Evolutionary conservation across 768 basidiomycete species (phyloP).

Genomic region (Suillus weaverae): DNA sequence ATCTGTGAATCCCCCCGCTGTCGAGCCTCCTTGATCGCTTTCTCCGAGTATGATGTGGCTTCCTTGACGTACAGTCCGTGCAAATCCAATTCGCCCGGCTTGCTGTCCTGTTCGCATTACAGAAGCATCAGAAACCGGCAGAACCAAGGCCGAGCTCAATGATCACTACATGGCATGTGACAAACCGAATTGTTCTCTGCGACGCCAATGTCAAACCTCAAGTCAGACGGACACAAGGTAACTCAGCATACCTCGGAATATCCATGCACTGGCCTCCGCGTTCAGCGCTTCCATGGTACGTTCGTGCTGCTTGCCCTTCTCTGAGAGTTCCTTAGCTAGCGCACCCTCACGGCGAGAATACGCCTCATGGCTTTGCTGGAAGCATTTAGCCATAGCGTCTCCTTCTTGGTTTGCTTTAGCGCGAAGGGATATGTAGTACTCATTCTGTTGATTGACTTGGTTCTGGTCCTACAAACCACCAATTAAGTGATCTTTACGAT

Average conservation of each 20-base stretch:
- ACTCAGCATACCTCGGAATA: slow-evolving; percentile 51
- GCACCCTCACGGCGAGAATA: slow-evolving; percentile 75
- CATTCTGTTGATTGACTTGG: slow-evolving; percentile 66
- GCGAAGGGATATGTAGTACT: slow-evolving; percentile 68
- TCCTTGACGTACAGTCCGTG: slow-evolving; percentile 95
- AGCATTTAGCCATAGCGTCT: slow-evolving; percentile 71
- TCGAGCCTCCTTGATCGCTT: slow-evolving; percentile 67
- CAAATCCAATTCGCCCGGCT: slow-evolving; percentile 78
- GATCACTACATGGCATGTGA: background rate
- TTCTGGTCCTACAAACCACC: slow-evolving; percentile 46
- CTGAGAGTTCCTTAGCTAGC: slow-evolving; percentile 77
- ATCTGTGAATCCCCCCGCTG: slow-evolving; percentile 61
- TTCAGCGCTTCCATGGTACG: slow-evolving; percentile 77
- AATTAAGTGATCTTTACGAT: background rate
- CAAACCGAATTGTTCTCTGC: slow-evolving; percentile 75
- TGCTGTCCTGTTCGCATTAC: slow-evolving; percentile 49
- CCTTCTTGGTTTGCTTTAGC: slow-evolving; percentile 77
- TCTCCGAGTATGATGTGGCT: slow-evolving; percentile 74
- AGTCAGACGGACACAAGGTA: slow-evolving; percentile 2
- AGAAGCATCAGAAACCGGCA: background rate
- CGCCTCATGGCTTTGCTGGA: slow-evolving; percentile 73
- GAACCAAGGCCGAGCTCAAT: background rate
- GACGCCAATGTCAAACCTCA: slow-evolving; percentile 6
- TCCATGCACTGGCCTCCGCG: slow-evolving; percentile 82
- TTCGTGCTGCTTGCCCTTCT: slow-evolving; percentile 79